Conservation (phyloP, 495 filamentous ascomycete genomes). For the Podospora appendiculata region DNA sequence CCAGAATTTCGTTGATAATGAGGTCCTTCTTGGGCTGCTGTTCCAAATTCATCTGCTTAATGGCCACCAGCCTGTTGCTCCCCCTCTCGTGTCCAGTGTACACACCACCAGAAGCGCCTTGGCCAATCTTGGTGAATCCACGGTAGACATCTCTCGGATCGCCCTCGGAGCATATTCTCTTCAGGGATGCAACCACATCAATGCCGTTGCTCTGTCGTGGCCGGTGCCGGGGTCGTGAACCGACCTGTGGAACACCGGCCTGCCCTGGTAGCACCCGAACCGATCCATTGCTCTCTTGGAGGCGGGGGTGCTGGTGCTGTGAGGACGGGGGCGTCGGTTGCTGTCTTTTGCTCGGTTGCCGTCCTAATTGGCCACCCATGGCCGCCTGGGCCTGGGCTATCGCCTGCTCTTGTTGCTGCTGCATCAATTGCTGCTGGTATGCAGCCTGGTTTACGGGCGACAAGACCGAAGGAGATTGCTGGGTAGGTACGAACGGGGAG, state of each 20-base stretch:
- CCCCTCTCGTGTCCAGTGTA: constrained; percentile 83
- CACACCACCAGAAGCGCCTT: constrained; percentile 94
- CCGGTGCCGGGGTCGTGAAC: constrained; percentile 66
- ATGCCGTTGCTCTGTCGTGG: constrained; percentile 62
- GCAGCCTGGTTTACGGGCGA: constrained; percentile 25
- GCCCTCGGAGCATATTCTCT: constrained; percentile 79
- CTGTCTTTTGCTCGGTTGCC: constrained; percentile 57
- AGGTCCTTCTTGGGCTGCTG: constrained; percentile 98
- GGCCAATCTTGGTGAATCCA: constrained; percentile 89
- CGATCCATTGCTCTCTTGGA: constrained; percentile 49
- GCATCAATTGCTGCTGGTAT: constrained; percentile 64
- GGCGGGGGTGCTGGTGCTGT: constrained; percentile 48
- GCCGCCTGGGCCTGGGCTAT: constrained; percentile 65
- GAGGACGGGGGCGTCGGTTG: constrained; percentile 43
- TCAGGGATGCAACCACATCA: constrained; percentile 75
- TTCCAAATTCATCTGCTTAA: constrained; percentile 99
- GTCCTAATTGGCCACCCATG: constrained; percentile 50
- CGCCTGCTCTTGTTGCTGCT: constrained; percentile 69
- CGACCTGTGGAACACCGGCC: constrained; percentile 31
- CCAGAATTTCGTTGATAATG: constrained; percentile 97
- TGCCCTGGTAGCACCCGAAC: constrained; percentile 38
- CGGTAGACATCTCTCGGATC: constrained; percentile 85
- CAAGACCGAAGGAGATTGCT: constrained; percentile 19
- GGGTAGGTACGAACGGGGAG: constrained; percentile 32
- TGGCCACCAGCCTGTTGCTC: constrained; percentile 82